Evolutionary conservation across 768 basidiomycete species (phyloP).

Genomic region (Gloeostereum incarnatum): DNA sequence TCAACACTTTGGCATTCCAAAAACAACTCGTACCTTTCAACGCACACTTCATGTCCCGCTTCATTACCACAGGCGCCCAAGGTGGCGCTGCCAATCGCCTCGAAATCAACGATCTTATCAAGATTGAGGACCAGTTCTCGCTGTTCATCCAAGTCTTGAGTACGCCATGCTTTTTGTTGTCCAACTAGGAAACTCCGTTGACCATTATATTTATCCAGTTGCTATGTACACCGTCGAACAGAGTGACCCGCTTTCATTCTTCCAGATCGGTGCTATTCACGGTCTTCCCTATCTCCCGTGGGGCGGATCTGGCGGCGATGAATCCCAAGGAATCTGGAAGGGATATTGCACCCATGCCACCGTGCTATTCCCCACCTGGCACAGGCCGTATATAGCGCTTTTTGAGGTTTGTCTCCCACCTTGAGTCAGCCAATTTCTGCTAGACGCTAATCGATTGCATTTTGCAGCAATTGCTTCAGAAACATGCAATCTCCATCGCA

Average conservation of each 20-base stretch:
- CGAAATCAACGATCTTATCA: slow-evolving; percentile 34
- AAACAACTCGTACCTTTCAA: too few species aligned
- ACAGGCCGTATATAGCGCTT: slow-evolving; percentile 40
- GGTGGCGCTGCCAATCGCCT: slow-evolving; percentile 24
- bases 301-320: slow-evolving; percentile 25
- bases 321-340: slow-evolving; percentile 17
- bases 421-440: neutral
- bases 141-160: slow-evolving; percentile 42
- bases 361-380: slow-evolving; percentile 46
- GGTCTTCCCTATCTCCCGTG: slow-evolving; percentile 37
- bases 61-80: slow-evolving; percentile 10
- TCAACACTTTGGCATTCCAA: too few species aligned
- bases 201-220: slow-evolving; percentile 12
- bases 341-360: slow-evolving; percentile 52
- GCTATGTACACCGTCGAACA: slow-evolving; percentile 21
- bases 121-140: slow-evolving; percentile 34
- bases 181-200: neutral
- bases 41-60: slow-evolving; percentile 14
- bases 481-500: slow-evolving; percentile 30
- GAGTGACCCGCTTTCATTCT: slow-evolving; percentile 25
- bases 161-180: slow-evolving; percentile 14
- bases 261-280: slow-evolving; percentile 41
- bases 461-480: slow-evolving; percentile 36
- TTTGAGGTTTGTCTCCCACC: too few species aligned
- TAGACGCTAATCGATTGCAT: neutral